phyloP scores from a whole-genome alignment of 2,329 filamentous ascomycete species.

The Scorias spongiosa region DNA sequence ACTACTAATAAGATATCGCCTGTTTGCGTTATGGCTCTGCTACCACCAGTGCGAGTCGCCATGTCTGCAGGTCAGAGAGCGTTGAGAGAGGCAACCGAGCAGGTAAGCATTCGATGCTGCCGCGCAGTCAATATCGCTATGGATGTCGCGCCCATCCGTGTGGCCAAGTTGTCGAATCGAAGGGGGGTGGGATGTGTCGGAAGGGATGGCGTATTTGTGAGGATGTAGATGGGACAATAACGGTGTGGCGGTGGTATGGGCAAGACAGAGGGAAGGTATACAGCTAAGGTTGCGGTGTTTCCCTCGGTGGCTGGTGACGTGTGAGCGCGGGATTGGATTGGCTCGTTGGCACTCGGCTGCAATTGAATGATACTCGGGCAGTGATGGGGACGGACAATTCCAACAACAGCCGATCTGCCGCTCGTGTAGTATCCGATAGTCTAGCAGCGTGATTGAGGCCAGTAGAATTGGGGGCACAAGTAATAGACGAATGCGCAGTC shows the following conservation, averaged over 20 bases:
- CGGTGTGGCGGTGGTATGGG: not conserved
- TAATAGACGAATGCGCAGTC: too few relatives aligned
- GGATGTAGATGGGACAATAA: not conserved
- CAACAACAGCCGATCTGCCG: too few relatives aligned
- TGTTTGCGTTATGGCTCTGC: conserved; percentile 13
- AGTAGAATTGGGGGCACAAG: too few relatives aligned
- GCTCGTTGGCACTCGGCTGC: not conserved
- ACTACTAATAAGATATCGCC: conserved; percentile 46
- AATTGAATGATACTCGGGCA: not conserved
- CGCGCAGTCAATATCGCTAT: not conserved
- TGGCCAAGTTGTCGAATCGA: not conserved
- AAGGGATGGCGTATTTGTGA: not conserved
- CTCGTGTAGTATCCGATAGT: too few relatives aligned
- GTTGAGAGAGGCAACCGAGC: not conserved
- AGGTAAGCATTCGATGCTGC: not conserved
- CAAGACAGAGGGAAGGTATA: too few relatives aligned
- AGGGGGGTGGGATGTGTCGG: not conserved
- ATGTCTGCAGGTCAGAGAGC: conserved; percentile 2
- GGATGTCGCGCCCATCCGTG: not conserved
- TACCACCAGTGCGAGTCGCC: conserved; percentile 12
- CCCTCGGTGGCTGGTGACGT: conserved; percentile 1
- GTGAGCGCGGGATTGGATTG: not conserved
- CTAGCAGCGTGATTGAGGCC: too few relatives aligned
- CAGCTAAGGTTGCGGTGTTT: too few relatives aligned
- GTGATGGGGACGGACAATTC: too few relatives aligned